phyloP scores from a whole-genome alignment of 176 grass and related monocot species.

The Bolboschoenus planiculmis region DNA sequence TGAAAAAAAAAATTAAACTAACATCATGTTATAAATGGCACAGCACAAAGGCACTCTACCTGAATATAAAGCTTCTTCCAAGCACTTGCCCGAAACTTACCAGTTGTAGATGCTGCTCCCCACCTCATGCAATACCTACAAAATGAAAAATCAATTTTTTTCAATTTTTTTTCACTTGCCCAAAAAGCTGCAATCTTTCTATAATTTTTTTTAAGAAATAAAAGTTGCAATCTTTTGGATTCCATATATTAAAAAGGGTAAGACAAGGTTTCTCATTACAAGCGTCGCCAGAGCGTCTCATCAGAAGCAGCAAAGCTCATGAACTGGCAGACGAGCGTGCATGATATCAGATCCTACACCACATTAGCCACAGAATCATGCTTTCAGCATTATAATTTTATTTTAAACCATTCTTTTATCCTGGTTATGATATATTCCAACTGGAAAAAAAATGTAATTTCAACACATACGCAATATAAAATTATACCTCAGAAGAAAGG shows the following conservation, averaged over 20 bases:
- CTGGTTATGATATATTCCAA: neutral
- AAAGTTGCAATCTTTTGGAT: neutral
- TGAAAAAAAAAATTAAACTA: neutral
- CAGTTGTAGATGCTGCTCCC: conserved; percentile 45
- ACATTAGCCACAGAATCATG: neutral
- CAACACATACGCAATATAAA: neutral
- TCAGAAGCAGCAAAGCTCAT: conserved; percentile 71
- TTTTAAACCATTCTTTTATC: neutral
- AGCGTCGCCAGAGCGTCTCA: conserved; percentile 89
- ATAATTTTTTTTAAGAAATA: too few species aligned
- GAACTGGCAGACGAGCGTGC: conserved; percentile 64
- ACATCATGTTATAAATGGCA: neutral
- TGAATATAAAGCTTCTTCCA: conserved; percentile 99
- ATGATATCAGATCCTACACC: conserved; percentile 68
- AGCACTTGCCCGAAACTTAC: conserved; percentile 55
- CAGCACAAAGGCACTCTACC: conserved; percentile 26
- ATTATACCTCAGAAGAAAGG: conserved; percentile 73
- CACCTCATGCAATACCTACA: conserved; percentile 89
- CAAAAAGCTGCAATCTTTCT: neutral
- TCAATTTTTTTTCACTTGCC: neutral
- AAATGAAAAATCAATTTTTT: neutral
- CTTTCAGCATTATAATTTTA: neutral
- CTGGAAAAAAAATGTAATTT: neutral
- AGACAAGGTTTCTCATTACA: conserved; percentile 40
- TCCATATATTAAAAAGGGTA: neutral